These are phyloP conservation scores for Solanum sparsipilum DNA, from an alignment of 257 asterid genomes.

Conservation along the genomic window DNA sequence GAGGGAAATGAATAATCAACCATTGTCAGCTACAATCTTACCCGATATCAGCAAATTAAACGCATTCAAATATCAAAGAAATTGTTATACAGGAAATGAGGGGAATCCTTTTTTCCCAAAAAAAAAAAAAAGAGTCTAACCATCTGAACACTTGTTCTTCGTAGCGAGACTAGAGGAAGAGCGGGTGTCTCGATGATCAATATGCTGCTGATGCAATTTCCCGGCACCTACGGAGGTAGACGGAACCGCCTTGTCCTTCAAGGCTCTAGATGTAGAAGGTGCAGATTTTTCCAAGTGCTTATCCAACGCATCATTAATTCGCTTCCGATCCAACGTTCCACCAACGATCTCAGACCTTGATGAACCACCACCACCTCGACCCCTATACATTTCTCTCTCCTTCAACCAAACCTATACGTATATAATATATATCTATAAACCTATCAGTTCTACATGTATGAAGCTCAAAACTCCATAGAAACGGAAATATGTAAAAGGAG, in stretches of 20 bases:
- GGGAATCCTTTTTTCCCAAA: neutral
- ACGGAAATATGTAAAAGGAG: neutral
- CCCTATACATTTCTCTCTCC: conserved; percentile 44
- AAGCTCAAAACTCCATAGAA: neutral
- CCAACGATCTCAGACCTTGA: conserved; percentile 60
- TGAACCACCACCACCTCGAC: conserved; percentile 57
- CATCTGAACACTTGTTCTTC: conserved; percentile 66
- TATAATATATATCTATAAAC: neutral
- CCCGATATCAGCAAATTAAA: neutral
- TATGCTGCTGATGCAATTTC: conserved; percentile 29
- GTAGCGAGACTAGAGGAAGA: conserved; percentile 10
- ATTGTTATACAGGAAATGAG: neutral
- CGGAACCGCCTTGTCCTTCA: conserved; percentile 43
- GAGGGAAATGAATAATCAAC: neutral
- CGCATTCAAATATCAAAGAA: neutral
- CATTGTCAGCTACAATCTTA: neutral
- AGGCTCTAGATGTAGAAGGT: conserved; percentile 67
- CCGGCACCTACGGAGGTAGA: conserved; percentile 46
- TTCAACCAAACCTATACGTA: neutral
- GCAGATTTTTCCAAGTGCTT: conserved; percentile 89
- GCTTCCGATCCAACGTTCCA: conserved; percentile 89
- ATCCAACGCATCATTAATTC: conserved; percentile 89
- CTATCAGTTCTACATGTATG: neutral
- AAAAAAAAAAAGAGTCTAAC: conserved; percentile 12
- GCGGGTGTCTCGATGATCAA: conserved; percentile 38